Evolutionary conservation across 805 yeast genomes (phyloP).

Genomic region (Yarrowia sp.): DNA sequence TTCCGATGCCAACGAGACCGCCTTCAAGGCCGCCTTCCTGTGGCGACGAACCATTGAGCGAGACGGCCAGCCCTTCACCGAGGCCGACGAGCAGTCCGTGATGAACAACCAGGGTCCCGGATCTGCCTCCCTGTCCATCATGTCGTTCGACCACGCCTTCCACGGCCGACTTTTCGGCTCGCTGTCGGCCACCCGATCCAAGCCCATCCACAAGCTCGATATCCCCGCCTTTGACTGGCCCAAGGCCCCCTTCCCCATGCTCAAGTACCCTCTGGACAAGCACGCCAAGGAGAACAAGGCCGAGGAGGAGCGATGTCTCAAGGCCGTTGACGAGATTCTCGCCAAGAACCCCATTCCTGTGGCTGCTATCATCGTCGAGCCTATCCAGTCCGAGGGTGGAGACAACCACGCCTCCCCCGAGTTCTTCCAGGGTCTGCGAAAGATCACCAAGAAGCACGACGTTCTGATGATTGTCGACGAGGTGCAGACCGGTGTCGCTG

Average conservation of each 20-base stretch:
- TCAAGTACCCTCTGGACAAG: constrained; percentile 82
- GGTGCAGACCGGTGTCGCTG: constrained; percentile 91
- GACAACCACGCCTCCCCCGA: constrained; percentile 82
- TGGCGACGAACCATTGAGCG: constrained; percentile 75
- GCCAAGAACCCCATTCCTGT: constrained; percentile 61
- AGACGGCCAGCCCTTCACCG: constrained; percentile 64
- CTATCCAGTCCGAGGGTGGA: constrained; percentile 91
- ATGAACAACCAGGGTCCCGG: constrained; percentile 90
- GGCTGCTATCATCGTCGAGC: constrained; percentile 90
- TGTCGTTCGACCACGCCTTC: constrained; percentile 88
- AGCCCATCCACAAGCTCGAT: constrained; percentile 88
- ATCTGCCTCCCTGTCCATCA: constrained; percentile 81
- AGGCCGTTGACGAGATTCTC: constrained; percentile 74
- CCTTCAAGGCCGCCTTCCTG: constrained; percentile 87
- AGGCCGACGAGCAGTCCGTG: constrained; percentile 69
- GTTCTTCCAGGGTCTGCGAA: constrained; percentile 85
- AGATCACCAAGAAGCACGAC: constrained; percentile 71
- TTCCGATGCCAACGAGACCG: constrained; percentile 88
- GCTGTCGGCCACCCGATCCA: constrained; percentile 88
- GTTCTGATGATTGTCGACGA: constrained; percentile 81
- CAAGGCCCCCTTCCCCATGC: constrained; percentile 87
- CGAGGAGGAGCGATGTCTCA: constrained; percentile 85
- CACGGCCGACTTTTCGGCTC: constrained; percentile 95
- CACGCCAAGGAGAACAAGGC: constrained; percentile 65
- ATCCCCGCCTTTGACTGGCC: constrained; percentile 97